phyloP scores from a whole-genome alignment of 768 basidiomycete species.

The Obba rivulosa region DNA sequence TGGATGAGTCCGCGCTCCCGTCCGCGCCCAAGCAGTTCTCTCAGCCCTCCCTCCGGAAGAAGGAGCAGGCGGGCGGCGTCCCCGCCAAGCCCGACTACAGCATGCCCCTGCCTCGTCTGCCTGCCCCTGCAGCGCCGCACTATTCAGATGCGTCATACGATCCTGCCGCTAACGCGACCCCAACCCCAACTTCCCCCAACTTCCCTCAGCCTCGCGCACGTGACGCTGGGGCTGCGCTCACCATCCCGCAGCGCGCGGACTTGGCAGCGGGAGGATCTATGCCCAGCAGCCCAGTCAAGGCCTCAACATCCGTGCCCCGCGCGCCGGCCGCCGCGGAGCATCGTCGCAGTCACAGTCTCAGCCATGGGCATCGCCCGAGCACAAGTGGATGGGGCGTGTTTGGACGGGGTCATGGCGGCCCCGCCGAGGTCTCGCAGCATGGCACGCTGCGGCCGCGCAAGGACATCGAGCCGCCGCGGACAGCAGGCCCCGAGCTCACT shows the following conservation, averaged over 20 bases:
- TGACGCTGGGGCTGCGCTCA: slow-evolving; percentile 49
- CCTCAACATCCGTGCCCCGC: slow-evolving; percentile 41
- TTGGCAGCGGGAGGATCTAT: slow-evolving; percentile 8
- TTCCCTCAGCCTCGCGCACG: slow-evolving; percentile 64
- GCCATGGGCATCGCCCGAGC: slow-evolving; percentile 51
- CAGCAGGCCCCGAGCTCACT: slow-evolving; percentile 60
- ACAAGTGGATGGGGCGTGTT: slow-evolving; percentile 55
- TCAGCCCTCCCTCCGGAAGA: slow-evolving; percentile 28
- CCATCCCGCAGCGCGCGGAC: slow-evolving; percentile 30
- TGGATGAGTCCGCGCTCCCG: slow-evolving; percentile 17
- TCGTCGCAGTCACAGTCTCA: slow-evolving; percentile 78
- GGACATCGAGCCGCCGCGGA: slow-evolving; percentile 41
- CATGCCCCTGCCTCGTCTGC: slow-evolving; percentile 77
- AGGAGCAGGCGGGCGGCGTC: slow-evolving; percentile 22
- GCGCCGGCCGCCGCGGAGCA: slow-evolving; percentile 78
- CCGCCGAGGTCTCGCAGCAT: slow-evolving; percentile 37
- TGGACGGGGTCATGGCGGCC: slow-evolving; percentile 30
- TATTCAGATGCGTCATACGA: slow-evolving; percentile 83
- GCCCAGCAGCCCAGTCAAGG: slow-evolving; percentile 23
- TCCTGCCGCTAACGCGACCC: slow-evolving; percentile 36
- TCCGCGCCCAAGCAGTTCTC: slow-evolving; percentile 26
- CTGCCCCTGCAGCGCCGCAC: slow-evolving; percentile 76
- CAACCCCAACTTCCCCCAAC: slow-evolving; percentile 47
- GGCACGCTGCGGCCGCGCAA: slow-evolving; percentile 21
- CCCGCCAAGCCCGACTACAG: slow-evolving; percentile 63